Conservation (phyloP, 805 yeast species). For the Cyberlindnera americana region DNA sequence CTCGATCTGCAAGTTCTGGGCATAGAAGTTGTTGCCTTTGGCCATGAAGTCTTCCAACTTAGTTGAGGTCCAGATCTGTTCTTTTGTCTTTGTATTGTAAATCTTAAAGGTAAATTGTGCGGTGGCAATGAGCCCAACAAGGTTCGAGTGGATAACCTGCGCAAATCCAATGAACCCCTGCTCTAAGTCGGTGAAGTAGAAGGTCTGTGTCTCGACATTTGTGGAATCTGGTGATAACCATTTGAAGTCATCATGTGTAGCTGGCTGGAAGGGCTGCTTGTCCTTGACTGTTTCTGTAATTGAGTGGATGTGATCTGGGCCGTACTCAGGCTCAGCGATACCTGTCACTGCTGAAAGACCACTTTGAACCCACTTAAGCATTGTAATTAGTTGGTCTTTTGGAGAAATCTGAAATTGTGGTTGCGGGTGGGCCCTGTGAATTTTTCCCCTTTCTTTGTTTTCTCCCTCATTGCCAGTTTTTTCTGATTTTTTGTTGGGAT, state of each 20-base stretch:
- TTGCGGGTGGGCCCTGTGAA: no score
- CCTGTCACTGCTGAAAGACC: slow-evolving; percentile 94
- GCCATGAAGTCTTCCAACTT: slow-evolving; percentile 73
- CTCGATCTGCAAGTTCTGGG: slow-evolving; percentile 66
- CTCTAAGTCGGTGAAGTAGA: slow-evolving; percentile 68
- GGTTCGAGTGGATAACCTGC: slow-evolving; percentile 90
- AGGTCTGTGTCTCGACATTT: slow-evolving; percentile 93
- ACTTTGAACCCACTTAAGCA: slow-evolving; percentile 83
- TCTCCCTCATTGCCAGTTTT: background rate
- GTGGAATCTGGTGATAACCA: slow-evolving; percentile 78
- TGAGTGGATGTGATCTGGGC: slow-evolving; percentile 88
- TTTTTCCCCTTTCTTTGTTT: no score
- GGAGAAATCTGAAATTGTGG: no score
- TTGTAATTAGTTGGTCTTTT: no score
- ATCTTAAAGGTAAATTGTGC: slow-evolving; percentile 93
- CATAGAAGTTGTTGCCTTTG: slow-evolving; percentile 75
- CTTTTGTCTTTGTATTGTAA: slow-evolving; percentile 47
- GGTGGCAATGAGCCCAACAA: slow-evolving; percentile 81
- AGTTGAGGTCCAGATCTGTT: slow-evolving; percentile 83
- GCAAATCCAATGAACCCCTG: slow-evolving; percentile 79
- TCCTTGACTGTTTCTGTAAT: slow-evolving; percentile 58
- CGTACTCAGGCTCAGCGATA: slow-evolving; percentile 95
- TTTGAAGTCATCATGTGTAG: slow-evolving; percentile 63
- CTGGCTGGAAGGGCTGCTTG: slow-evolving; percentile 55
- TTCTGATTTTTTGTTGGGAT: no score